Evolutionary conservation across 2,329 filamentous ascomycete species (phyloP), one percentile per base, ranked within the genome.

Genomic region (Aspergillus pseudoviridinutans): DNA sequence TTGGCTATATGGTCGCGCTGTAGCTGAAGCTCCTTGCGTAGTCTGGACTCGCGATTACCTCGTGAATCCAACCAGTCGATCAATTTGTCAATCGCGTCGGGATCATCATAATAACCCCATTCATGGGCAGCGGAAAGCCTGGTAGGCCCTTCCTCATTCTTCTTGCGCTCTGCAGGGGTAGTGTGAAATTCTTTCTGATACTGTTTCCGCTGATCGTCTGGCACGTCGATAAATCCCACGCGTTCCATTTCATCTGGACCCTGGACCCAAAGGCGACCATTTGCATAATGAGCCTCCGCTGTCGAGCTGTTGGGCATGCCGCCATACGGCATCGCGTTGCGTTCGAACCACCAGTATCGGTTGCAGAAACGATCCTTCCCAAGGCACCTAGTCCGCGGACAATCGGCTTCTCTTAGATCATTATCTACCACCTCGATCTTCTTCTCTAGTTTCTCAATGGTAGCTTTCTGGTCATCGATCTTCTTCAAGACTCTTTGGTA

Each of bases 361-460:
- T 99, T 97, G 87, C 93, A 96, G 80, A 96, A 99, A 49, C 94
- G 87, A 75, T 99, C 94, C 72, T 94, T 93, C 59, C 94, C 94
- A 27, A 99, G 81, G 20, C 93, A 87, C 61, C 91, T 87, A 20
- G 92, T 96, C 60, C 94, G 88, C 38, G 92, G 91, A 67, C 93
- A 96, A 74, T 97, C 91, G 44, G 92, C 92, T 75, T 97, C 93
- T 53, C 94, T 89, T 49, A 99, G 81, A 71, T 97, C 92, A 67
- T 95, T 92, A 66, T 97, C 93, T 53, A 96, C 85, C 32, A 88
- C 83, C 3, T 86, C 86, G 62, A 99, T 95, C 67, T 93, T 88
- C 5, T 89, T 88, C 72, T 99, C 93, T 68, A 89, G 91, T 53
- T 89, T 84, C 70, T 86, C 86, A 68, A 99, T 87, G 49, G 87